Evolutionary conservation across 352 stramenopile genomes (phyloP).

Genomic region (Elongisporangium anandrum): DNA sequence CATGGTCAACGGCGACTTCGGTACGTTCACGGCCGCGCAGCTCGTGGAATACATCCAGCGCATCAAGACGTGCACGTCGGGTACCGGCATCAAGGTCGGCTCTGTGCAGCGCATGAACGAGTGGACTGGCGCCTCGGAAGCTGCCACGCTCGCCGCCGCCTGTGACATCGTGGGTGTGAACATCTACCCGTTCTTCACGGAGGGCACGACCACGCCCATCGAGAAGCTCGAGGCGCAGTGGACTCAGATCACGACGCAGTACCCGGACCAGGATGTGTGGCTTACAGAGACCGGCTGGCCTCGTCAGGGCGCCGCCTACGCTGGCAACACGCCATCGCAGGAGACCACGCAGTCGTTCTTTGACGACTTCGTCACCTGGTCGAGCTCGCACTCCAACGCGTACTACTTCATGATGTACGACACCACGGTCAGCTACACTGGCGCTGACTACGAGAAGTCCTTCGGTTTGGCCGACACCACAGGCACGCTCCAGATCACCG

Average conservation of each 20-base stretch:
- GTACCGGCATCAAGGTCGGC: constrained; percentile 38
- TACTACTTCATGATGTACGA: constrained; percentile 73
- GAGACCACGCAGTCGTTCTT: constrained; percentile 38
- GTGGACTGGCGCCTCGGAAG: constrained; percentile 22
- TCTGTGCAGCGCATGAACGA: constrained; percentile 43
- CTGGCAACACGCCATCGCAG: constrained; percentile 34
- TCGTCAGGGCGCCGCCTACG: constrained; percentile 14
- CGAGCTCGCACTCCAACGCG: constrained; percentile 16
- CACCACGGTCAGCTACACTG: constrained; percentile 36
- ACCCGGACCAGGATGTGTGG: constrained; percentile 22
- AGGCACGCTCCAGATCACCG: constrained; percentile 24
- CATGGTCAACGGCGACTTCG: constrained; percentile 48
- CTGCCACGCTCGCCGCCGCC: constrained; percentile 17
- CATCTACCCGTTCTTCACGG: constrained; percentile 49
- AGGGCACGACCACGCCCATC: constrained; percentile 11
- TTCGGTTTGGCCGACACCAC: constrained; percentile 40
- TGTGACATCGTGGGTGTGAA: constrained; percentile 38
- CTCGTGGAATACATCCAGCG: constrained; percentile 48
- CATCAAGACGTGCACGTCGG: constrained; percentile 45
- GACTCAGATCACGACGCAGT: constrained; percentile 34
- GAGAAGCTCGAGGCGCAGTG: constrained; percentile 54
- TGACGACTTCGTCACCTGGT: constrained; percentile 38
- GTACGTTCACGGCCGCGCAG: constrained; percentile 26
- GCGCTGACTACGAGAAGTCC: constrained; percentile 47
- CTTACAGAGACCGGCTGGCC: constrained; percentile 65